These are phyloP conservation scores for Acer campestre DNA, from an alignment of 345 rosid genomes.

Conservation along the genomic window DNA sequence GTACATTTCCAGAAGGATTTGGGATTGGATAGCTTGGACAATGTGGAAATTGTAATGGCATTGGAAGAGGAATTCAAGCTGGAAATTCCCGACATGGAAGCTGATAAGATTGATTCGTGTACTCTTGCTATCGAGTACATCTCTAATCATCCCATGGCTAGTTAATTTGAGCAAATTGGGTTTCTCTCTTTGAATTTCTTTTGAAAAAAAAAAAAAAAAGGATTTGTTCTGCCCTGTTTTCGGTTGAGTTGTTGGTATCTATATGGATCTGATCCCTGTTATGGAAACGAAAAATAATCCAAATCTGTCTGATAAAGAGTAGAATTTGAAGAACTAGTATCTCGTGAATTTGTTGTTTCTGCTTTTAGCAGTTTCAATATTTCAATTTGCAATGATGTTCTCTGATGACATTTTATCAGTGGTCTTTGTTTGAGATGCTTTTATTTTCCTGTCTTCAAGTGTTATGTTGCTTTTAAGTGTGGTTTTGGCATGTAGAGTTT, in stretches of 20 bases:
- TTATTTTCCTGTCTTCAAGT: neutral
- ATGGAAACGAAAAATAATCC: conserved; percentile 38
- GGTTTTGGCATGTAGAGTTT: conserved; percentile 3
- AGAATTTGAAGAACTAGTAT: conserved; percentile 12
- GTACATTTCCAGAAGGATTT: conserved; percentile 89
- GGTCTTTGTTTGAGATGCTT: neutral
- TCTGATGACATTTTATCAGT: neutral
- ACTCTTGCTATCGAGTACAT: conserved; percentile 85
- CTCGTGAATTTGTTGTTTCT: conserved; percentile 10
- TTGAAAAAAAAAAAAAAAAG: neutral
- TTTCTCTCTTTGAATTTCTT: conserved; percentile 22
- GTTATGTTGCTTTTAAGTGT: neutral
- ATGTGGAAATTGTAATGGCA: conserved; percentile 93
- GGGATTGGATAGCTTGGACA: conserved; percentile 93
- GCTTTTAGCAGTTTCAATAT: neutral
- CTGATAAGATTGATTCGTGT: conserved; percentile 85
- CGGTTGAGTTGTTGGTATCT: conserved; percentile 11
- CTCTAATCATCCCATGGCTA: conserved; percentile 80
- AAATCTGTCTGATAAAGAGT: conserved; percentile 29
- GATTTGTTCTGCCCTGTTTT: conserved; percentile 12
- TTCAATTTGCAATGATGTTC: conserved; percentile 14
- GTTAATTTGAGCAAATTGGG: conserved; percentile 34
- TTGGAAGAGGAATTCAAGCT: conserved; percentile 96
- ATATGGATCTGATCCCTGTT: conserved; percentile 24
- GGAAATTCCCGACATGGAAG: conserved; percentile 95